A percentile compares a stretch with the other conserved stretches of the same genome.
Evolutionary conservation across 2,329 filamentous ascomycete species (phyloP).

Genomic region (Colletotrichum tamarilloi): DNA sequence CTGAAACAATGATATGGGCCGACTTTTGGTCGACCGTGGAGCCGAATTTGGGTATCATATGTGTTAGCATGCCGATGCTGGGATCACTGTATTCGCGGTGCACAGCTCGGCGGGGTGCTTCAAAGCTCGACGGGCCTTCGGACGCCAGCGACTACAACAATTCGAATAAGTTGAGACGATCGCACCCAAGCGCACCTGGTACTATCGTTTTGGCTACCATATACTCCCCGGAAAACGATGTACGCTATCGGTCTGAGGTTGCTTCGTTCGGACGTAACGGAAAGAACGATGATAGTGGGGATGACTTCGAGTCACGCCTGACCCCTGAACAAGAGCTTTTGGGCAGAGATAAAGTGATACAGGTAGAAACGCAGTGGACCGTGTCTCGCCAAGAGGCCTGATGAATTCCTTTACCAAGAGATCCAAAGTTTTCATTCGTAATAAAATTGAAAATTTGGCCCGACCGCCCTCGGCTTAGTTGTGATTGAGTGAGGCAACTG

Average conservation of each 20-base stretch:
- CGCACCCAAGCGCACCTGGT: not conserved
- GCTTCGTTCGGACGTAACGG: not conserved
- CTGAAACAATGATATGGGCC: conserved; percentile 38
- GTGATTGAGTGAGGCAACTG: too few relatives aligned
- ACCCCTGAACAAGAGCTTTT: not conserved
- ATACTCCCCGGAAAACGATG: not conserved
- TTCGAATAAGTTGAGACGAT: not conserved
- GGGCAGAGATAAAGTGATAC: not conserved
- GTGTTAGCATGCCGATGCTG: conserved; percentile 38
- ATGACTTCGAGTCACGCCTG: not conserved
- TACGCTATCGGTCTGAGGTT: not conserved
- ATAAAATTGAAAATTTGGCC: not conserved
- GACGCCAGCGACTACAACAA: not conserved
- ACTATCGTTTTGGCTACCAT: not conserved
- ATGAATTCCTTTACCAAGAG: not conserved
- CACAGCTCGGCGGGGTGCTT: not conserved
- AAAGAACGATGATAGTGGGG: not conserved
- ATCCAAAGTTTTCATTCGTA: not conserved
- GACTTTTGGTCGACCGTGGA: conserved; percentile 40
- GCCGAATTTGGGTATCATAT: conserved; percentile 38
- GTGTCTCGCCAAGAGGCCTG: not conserved
- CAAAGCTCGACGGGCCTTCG: not conserved
- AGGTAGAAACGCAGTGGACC: not conserved
- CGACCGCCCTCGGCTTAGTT: too few relatives aligned
- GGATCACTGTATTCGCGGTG: not conserved